phyloP scores from a whole-genome alignment of 768 basidiomycete genomes.

The Lactifluus rugatus region DNA sequence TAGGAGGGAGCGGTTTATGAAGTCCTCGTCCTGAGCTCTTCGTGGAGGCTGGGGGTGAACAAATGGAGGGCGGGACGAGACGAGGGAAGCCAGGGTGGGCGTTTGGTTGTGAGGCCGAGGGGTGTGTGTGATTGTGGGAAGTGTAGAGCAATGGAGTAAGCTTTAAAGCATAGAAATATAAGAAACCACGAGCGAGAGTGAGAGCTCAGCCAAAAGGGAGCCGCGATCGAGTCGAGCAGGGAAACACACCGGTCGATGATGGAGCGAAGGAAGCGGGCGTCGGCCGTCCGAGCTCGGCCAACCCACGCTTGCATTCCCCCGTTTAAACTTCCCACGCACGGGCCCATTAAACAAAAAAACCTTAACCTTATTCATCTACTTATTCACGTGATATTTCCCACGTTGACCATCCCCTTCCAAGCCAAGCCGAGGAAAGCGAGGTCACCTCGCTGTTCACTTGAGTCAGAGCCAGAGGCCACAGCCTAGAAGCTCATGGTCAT shows the following conservation, averaged over 20 bases:
- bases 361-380: slow-evolving; percentile 17
- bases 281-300: slow-evolving; percentile 22
- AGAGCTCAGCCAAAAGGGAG: slow-evolving; percentile 30
- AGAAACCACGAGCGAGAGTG: slow-evolving; percentile 26
- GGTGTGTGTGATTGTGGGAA: slow-evolving; percentile 20
- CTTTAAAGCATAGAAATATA: slow-evolving; percentile 21
- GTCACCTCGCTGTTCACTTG: background rate
- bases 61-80: slow-evolving; percentile 26
- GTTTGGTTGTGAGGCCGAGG: slow-evolving; percentile 19
- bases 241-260: slow-evolving; percentile 21
- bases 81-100: slow-evolving; percentile 28
- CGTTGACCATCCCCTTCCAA: background rate
- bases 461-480: background rate
- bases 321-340: slow-evolving; percentile 20
- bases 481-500: background rate
- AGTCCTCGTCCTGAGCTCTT: slow-evolving; percentile 54
- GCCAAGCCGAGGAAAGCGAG: background rate
- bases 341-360: slow-evolving; percentile 20
- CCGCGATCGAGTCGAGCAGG: slow-evolving; percentile 21
- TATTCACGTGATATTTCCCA: slow-evolving; percentile 14
- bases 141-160: background rate
- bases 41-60: slow-evolving; percentile 23
- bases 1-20: slow-evolving; percentile 76
- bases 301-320: slow-evolving; percentile 18
- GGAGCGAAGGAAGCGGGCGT: slow-evolving; percentile 23